Evolutionary conservation across 106 monocot species (phyloP).

Genomic region (Acorus gramineus): DNA sequence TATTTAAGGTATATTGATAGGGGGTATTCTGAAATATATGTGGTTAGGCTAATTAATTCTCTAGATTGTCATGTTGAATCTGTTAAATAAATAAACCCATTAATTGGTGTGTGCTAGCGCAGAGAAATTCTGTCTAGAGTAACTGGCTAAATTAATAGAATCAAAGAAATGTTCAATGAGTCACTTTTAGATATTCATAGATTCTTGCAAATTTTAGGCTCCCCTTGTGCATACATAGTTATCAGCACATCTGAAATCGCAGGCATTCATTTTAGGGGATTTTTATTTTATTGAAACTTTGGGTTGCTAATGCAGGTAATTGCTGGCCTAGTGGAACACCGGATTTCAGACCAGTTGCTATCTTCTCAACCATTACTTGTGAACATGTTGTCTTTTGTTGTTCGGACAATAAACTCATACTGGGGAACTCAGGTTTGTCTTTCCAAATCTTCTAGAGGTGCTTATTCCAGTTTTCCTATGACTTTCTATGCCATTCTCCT

Average conservation of each 20-base stretch:
- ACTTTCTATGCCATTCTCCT: not conserved
- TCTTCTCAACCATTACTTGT: conserved; percentile 50
- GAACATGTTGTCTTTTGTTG: conserved; percentile 68
- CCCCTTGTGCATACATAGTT: not conserved
- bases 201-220: not conserved
- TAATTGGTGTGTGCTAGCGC: no score
- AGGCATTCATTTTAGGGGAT: no score
- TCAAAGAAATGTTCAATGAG: no score
- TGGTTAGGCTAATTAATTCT: no score
- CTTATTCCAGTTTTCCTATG: not conserved
- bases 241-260: not conserved
- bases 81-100: no score
- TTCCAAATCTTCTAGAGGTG: not conserved
- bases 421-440: conserved; percentile 89
- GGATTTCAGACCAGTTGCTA: conserved; percentile 60
- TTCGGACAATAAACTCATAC: conserved; percentile 91
- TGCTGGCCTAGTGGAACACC: conserved; percentile 86
- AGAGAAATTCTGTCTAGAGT: no score
- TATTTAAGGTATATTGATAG: no score
- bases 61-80: no score
- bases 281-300: no score
- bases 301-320: conserved; percentile 40
- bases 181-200: no score
- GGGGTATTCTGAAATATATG: no score
- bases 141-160: no score